Evolutionary conservation across 805 yeast genomes (phyloP).

Genomic region (Wickerhamiella siamensis): DNA sequence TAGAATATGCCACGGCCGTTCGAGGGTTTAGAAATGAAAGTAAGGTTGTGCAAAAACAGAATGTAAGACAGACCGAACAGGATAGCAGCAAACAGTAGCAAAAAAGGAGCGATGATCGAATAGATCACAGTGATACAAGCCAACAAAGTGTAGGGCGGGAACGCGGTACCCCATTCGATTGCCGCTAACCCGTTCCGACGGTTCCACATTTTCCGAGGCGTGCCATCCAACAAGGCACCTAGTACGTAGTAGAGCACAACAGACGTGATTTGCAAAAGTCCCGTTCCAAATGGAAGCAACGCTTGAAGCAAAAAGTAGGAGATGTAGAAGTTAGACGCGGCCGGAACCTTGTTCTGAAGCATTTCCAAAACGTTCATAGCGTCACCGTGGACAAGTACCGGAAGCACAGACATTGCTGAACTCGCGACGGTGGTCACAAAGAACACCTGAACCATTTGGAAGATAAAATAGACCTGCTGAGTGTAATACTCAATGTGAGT

Average conservation of each 20-base stretch:
- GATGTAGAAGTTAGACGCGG: constrained; percentile 82
- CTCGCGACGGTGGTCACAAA: constrained; percentile 73
- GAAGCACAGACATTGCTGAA: constrained; percentile 64
- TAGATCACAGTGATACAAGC: constrained; percentile 61
- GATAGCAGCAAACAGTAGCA: constrained; percentile 54
- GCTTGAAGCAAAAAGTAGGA: constrained; percentile 73
- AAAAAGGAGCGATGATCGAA: constrained; percentile 74
- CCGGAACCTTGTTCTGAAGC: constrained; percentile 67
- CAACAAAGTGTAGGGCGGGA: constrained; percentile 65
- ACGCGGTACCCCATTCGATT: constrained; percentile 70
- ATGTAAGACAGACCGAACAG: constrained; percentile 62
- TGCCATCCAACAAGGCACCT: constrained; percentile 58
- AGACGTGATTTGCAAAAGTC: constrained; percentile 59
- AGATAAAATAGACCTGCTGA: constrained; percentile 79
- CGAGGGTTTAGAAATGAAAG: constrained; percentile 54
- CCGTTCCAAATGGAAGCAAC: constrained; percentile 59
- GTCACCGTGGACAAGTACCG: constrained; percentile 47
- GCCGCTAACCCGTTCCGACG: constrained; percentile 49
- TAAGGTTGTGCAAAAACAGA: constrained; percentile 64
- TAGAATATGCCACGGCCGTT: constrained; percentile 74
- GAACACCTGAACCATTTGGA: constrained; percentile 83
- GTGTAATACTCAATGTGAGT: constrained; percentile 69
- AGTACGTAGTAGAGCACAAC: constrained; percentile 58
- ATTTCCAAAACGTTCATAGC: constrained; percentile 63
- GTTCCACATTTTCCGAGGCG: constrained; percentile 88